Evolutionary conservation across 1,139 yeast genomes (phyloP).

Genomic region (Yamadazyma sp.): DNA sequence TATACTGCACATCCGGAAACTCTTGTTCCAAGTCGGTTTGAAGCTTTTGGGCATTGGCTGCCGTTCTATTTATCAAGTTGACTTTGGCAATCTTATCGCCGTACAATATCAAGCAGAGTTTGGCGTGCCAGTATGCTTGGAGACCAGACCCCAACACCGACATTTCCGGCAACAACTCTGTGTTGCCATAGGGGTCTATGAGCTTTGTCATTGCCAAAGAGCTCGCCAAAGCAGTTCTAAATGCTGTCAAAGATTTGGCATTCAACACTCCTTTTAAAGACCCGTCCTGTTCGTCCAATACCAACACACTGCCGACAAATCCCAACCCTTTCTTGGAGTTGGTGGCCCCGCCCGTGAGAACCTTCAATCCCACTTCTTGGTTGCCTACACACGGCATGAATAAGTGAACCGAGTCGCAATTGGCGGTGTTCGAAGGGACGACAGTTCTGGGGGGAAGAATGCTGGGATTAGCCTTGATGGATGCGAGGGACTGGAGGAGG

Average conservation of each 20-base stretch:
- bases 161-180: constrained; percentile 24
- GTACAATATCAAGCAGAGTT: constrained; percentile 44
- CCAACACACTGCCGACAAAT: constrained; percentile 52
- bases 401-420: constrained; percentile 46
- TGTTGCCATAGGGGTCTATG: constrained; percentile 16
- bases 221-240: constrained; percentile 65
- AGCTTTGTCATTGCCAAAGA: constrained; percentile 46
- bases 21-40: constrained; percentile 22
- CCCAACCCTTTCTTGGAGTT: constrained; percentile 39
- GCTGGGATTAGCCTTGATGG: constrained; percentile 22
- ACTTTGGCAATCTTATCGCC: constrained; percentile 28
- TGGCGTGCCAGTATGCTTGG: constrained; percentile 67
- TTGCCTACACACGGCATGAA: constrained; percentile 66
- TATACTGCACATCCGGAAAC: constrained; percentile 23
- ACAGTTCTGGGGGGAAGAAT: constrained; percentile 39
- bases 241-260: constrained; percentile 62
- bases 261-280: constrained; percentile 52
- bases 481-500: constrained; percentile 24
- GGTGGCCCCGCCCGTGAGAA: constrained; percentile 49
- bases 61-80: constrained; percentile 48
- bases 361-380: constrained; percentile 44
- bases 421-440: constrained; percentile 24
- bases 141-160: constrained; percentile 64
- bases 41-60: constrained; percentile 39
- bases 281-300: constrained; percentile 53